Base-by-base conservation (phyloP, 2,329 filamentous ascomycete genomes). In the Aureobasidium sp. region DNA sequence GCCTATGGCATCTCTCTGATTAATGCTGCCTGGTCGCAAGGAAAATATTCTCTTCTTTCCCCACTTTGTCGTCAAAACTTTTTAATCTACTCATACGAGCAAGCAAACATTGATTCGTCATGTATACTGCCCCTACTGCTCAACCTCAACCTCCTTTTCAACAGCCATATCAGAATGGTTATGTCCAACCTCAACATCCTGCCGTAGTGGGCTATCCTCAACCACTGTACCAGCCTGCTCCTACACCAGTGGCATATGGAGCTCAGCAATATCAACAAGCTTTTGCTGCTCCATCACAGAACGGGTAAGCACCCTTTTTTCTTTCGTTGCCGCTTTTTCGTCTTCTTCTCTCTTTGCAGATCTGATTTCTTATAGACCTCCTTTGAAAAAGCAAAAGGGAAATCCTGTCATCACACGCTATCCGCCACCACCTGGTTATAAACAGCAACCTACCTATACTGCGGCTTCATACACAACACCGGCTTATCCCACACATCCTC, bases 331-430 rank as follows among this genome's bases (percentile, higher is more conserved):
- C 50, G 44, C 37, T 57, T 54, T 30, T 13, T 34, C 32, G 25
- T 59, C 16, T 39, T 34, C 14, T 44, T 50, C 27, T 9, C 32
- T 41, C 57, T 47, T 27, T 9, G 10, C 58, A 60, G 44, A 44
- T 30, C 44, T 55, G 49, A 61, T 55, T 49, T 16, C 63, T 41
- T 71, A 67, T 61, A 67, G 67, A 16, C 70, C 71, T 16, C 70
- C 74, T 16, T 64, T 68, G 2, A 81, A 80, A 67, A 76, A 74
- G 59, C 57, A 67, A 61, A 79, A 78, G 64, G 73, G 76, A 25
- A 78, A 78, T 63, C 76, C 77, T 7, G 72, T 80, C 65, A 79
- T 80, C 63, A 81, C 78, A 8, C 72, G 75, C 36, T 80, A 80
- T 69, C 76, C 78, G 53, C 78, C 77, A 45, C 78, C 78, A 34